Evolutionary conservation across 2,329 filamentous ascomycete genomes (phyloP).

Genomic region (Ceratocystis destructans): DNA sequence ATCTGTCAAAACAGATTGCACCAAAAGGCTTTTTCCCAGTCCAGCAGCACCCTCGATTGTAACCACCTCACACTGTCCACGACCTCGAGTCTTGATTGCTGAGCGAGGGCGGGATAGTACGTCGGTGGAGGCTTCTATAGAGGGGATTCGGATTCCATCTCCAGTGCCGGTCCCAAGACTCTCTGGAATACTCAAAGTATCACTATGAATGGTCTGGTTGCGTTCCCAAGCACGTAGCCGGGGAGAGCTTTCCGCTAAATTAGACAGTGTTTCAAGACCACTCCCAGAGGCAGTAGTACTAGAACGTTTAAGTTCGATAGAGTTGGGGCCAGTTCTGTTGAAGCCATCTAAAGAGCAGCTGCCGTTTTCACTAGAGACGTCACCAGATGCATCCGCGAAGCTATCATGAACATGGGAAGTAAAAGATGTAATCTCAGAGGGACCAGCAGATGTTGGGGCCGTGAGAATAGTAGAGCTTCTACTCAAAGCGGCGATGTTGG

Average conservation of each 20-base stretch:
- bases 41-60: conserved; percentile 48
- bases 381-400: conserved; percentile 26
- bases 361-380: conserved; percentile 45
- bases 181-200: conserved; percentile 36
- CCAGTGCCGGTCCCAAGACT: conserved; percentile 27
- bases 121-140: conserved; percentile 12
- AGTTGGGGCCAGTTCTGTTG: conserved; percentile 29
- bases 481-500: conserved; percentile 14
- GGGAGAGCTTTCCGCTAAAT: conserved; percentile 13
- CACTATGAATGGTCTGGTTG: conserved; percentile 38
- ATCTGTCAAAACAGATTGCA: conserved; percentile 49
- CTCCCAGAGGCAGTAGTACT: not conserved
- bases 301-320: conserved; percentile 11
- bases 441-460: conserved; percentile 24
- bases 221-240: conserved; percentile 38
- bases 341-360: conserved; percentile 41
- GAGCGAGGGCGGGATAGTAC: conserved; percentile 38
- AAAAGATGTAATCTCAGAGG: conserved; percentile 42
- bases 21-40: conserved; percentile 51
- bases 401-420: conserved; percentile 36
- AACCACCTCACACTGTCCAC: conserved; percentile 50
- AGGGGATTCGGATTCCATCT: conserved; percentile 6
- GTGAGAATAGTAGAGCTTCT: conserved; percentile 23
- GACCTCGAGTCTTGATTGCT: conserved; percentile 44
- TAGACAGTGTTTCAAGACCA: conserved; percentile 7